Evolutionary conservation across 306 rosid genomes (phyloP), one percentile per base, ranked within the genome.

Genomic region (Dalbergia oliveri): DNA sequence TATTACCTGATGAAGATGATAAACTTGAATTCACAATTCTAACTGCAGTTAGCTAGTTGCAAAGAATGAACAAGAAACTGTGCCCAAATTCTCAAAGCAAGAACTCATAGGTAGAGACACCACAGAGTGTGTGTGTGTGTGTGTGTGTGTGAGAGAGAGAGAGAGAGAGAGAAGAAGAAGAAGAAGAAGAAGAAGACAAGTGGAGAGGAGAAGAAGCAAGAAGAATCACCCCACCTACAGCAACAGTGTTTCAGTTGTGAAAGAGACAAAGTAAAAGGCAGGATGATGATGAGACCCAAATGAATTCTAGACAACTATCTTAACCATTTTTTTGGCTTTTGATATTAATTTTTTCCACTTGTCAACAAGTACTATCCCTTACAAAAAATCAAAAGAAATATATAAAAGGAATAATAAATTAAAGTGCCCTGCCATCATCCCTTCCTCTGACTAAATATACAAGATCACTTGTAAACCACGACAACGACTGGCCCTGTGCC

Each of bases 211-310:
- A 65, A 80, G 80, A 78, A 51, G 72, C 15, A 73, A 80, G 59
- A 54, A 84, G 86, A 78, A 9, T 43, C 23, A 59, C 63, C 60
- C 70, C 87, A 83, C 85, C 61, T 76, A 3, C 18, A 50, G 57
- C 16, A 5, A 13, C 33, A 70, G 87, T 44, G 86, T 50, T 79
- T 82, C 87, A 57, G 90, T 79, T 87, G 90, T 86, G 93, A 90
- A 90, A 90, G 89, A 65, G 97, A 90, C 91, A 88, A 87, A 79
- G 79, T 5, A 51, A 87, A 85, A 72, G 88, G 87, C 68, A 23
- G 45, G 91, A 79, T 77, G 81, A 79, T 79, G 85, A 88, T 67
- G 87, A 68, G 61, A 71, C 83, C 70, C 6, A 50, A 50, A 50
- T 50, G 58, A 81, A 53, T 60, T 21, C 71, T 67, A 76, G 49